Percentiles rank a stretch among this genome's conserved stretches.
phyloP scores from a whole-genome alignment of 371 early-diverging fungal genomes.

The Parasitella parasitica region DNA sequence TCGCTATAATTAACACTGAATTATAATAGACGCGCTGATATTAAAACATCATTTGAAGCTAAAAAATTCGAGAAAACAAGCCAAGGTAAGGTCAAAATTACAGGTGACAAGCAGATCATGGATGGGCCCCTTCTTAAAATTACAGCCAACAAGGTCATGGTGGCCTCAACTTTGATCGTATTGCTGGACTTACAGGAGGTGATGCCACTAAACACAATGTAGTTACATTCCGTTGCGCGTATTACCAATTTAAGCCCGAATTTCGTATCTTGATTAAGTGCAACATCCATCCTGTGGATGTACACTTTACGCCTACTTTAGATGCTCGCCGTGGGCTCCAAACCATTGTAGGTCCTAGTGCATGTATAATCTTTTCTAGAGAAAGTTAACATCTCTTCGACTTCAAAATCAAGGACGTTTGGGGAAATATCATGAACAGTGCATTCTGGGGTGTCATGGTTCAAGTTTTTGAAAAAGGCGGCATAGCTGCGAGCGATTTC shows the following conservation, averaged over 20 bases:
- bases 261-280: slow-evolving; percentile 31
- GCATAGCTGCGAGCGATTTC: slow-evolving; percentile 38
- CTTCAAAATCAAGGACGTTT: slow-evolving; percentile 29
- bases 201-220: slow-evolving; percentile 25
- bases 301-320: slow-evolving; percentile 43
- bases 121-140: slow-evolving; percentile 33
- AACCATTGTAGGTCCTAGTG: slow-evolving; percentile 48
- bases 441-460: slow-evolving; percentile 47
- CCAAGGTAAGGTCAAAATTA: slow-evolving; percentile 29
- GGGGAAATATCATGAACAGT: slow-evolving; percentile 26
- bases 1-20: not conserved
- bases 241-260: slow-evolving; percentile 44
- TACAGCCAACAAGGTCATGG: slow-evolving; percentile 35
- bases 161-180: slow-evolving; percentile 39
- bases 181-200: slow-evolving; percentile 37
- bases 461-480: slow-evolving; percentile 45
- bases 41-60: slow-evolving; percentile 43
- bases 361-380: slow-evolving; percentile 43
- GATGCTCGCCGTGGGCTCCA: slow-evolving; percentile 43
- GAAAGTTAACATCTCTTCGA: slow-evolving; percentile 46
- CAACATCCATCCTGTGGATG: slow-evolving; percentile 46
- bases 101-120: slow-evolving; percentile 28
- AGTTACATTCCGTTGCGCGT: slow-evolving; percentile 40
- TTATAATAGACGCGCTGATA: slow-evolving; percentile 35
- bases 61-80: slow-evolving; percentile 24